Conservation (phyloP, 352 stramenopile species). For the Aphanomyces cochlioides region DNA sequence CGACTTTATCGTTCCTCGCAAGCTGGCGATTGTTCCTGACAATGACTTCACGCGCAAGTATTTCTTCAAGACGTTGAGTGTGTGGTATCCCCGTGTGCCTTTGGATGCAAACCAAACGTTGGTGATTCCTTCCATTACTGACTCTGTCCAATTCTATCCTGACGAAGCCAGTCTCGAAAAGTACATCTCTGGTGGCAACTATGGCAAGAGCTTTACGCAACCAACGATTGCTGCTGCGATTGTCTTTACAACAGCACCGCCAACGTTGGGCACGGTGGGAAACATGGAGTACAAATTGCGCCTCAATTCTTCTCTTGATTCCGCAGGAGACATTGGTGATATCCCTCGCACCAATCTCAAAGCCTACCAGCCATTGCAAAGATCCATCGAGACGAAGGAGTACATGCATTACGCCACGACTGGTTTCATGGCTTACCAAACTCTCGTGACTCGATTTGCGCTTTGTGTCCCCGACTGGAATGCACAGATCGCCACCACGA, state of each 20-base stretch:
- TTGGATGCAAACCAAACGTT: conserved; percentile 33
- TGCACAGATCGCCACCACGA: conserved; percentile 38
- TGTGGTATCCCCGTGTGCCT: conserved; percentile 56
- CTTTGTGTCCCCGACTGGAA: conserved; percentile 42
- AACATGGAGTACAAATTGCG: conserved; percentile 51
- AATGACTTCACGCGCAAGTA: conserved; percentile 61
- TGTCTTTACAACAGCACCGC: conserved; percentile 42
- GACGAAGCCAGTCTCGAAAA: conserved; percentile 34
- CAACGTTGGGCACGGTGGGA: conserved; percentile 37
- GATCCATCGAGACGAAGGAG: background rate
- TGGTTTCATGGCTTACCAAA: conserved; percentile 35
- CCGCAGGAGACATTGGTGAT: conserved; percentile 2
- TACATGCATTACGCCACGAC: conserved; percentile 14
- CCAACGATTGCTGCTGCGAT: conserved; percentile 45
- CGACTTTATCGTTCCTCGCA: conserved; percentile 17
- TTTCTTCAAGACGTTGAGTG: conserved; percentile 58
- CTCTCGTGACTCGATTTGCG: conserved; percentile 40
- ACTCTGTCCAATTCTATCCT: conserved; percentile 41
- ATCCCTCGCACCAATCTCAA: conserved; percentile 23
- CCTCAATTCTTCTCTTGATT: conserved; percentile 45
- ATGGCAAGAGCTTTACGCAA: conserved; percentile 32
- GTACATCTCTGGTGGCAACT: conserved; percentile 43
- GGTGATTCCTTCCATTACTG: conserved; percentile 40
- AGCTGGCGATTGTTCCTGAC: conserved; percentile 55
- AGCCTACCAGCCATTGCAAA: background rate